A percentile compares a stretch with the other conserved stretches of the same genome.
phyloP scores from a whole-genome alignment of 371 early-diverging fungal species.

The Blakeslea trispora region DNA sequence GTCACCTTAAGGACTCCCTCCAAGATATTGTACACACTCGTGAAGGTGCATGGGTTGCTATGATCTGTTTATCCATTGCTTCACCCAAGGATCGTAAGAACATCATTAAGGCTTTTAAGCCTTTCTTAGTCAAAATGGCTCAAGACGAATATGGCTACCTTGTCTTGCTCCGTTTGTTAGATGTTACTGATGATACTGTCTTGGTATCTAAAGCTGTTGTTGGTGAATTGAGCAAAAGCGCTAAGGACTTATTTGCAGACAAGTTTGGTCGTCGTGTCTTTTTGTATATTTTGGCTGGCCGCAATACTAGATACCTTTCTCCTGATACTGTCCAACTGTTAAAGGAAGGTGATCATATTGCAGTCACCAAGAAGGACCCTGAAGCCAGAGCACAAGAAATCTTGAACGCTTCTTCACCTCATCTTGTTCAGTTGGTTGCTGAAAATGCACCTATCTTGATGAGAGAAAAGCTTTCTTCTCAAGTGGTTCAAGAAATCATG shows the following conservation, averaged over 20 bases:
- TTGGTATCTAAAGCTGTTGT: slow-evolving; percentile 77
- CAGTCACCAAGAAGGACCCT: slow-evolving; percentile 78
- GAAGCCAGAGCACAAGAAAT: slow-evolving; percentile 65
- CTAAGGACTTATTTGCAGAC: slow-evolving; percentile 63
- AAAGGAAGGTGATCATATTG: slow-evolving; percentile 62
- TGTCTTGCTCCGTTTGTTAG: slow-evolving; percentile 82
- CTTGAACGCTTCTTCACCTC: slow-evolving; percentile 56
- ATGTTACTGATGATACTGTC: slow-evolving; percentile 95
- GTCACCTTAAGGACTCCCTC: slow-evolving; percentile 79
- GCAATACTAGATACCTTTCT: slow-evolving; percentile 71
- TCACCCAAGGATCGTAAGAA: slow-evolving; percentile 88
- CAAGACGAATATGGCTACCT: slow-evolving; percentile 90
- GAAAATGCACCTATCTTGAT: slow-evolving; percentile 54
- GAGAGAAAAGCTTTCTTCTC: slow-evolving; percentile 66
- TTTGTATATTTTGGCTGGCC: slow-evolving; percentile 73
- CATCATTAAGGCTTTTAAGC: slow-evolving; percentile 86
- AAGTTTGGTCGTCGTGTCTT: slow-evolving; percentile 77
- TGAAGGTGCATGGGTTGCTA: slow-evolving; percentile 86
- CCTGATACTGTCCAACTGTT: slow-evolving; percentile 64
- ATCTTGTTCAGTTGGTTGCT: slow-evolving; percentile 61
- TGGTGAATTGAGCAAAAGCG: slow-evolving; percentile 60
- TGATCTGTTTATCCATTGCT: slow-evolving; percentile 79
- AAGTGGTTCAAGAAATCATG: slow-evolving; percentile 73
- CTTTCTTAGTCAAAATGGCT: slow-evolving; percentile 79
- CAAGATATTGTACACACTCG: slow-evolving; percentile 90